phyloP scores from a whole-genome alignment of 78 protist species.

The Planoprotostelium fungivorum region DNA sequence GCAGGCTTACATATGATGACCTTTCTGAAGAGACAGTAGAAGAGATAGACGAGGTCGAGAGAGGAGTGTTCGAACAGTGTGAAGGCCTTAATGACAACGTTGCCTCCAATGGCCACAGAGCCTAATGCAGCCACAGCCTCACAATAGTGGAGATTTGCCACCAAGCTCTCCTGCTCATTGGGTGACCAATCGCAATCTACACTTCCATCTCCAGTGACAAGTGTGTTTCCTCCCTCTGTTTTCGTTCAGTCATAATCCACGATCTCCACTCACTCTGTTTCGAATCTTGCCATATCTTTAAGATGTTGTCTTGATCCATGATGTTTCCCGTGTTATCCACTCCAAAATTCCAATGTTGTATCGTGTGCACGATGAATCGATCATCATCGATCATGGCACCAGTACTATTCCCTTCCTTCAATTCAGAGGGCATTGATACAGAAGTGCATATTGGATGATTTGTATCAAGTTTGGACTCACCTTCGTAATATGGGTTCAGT shows the following conservation, averaged over 20 bases:
- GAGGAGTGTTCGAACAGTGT: conserved; percentile 19
- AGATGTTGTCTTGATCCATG: conserved; percentile 6
- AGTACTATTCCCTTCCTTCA: background rate
- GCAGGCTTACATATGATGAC: conserved; percentile 18
- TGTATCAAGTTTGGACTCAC: background rate
- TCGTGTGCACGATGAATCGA: conserved; percentile 21
- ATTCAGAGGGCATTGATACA: background rate
- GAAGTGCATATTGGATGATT: background rate
- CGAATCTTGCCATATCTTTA: conserved; percentile 9
- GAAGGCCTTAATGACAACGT: conserved; percentile 29
- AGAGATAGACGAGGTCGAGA: background rate
- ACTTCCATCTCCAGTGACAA: conserved; percentile 39
- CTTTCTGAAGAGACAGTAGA: background rate
- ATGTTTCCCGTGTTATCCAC: conserved; percentile 35
- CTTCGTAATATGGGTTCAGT: conserved; percentile 40
- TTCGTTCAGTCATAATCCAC: background rate
- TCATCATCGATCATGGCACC: conserved; percentile 20
- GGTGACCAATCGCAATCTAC: conserved; percentile 15
- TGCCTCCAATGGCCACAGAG: conserved; percentile 11
- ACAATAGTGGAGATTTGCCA: conserved; percentile 29
- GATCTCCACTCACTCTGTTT: background rate
- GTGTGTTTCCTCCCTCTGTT: background rate
- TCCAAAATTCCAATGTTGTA: conserved; percentile 27
- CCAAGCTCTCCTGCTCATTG: conserved; percentile 17
- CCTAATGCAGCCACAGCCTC: conserved; percentile 31